These are phyloP conservation scores for Alnus glutinosa DNA, from an alignment of 306 rosid genomes.

Conservation along the genomic window DNA sequence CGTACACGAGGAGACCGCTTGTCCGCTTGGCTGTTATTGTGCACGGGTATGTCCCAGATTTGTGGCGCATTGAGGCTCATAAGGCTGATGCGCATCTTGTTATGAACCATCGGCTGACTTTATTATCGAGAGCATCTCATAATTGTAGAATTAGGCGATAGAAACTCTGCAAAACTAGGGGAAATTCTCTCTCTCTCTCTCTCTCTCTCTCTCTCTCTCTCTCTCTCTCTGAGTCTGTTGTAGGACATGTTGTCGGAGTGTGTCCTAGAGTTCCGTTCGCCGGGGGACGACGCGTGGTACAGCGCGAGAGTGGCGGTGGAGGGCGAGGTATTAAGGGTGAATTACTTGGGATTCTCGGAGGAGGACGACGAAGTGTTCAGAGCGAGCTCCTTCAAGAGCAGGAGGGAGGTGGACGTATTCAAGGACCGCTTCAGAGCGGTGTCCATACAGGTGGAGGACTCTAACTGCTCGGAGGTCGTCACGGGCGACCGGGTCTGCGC, in stretches of 20 bases:
- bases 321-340: slow-evolving; percentile 33
- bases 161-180: too few species aligned
- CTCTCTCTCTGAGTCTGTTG: neutral
- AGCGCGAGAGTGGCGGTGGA: slow-evolving; percentile 15
- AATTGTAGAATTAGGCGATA: too few species aligned
- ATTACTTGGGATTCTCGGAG: slow-evolving; percentile 23
- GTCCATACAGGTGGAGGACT: slow-evolving; percentile 49
- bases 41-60: too few species aligned
- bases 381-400: slow-evolving; percentile 15
- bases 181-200: neutral
- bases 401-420: slow-evolving; percentile 29
- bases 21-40: too few species aligned
- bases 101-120: too few species aligned
- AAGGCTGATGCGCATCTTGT: too few species aligned
- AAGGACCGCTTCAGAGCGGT: slow-evolving; percentile 34
- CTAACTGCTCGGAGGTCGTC: slow-evolving; percentile 28
- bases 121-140: too few species aligned
- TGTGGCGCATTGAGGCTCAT: too few species aligned
- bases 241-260: neutral
- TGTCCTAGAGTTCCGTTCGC: slow-evolving; percentile 34
- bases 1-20: too few species aligned
- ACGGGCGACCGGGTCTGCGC: slow-evolving; percentile 38
- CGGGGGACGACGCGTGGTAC: slow-evolving; percentile 50
- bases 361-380: slow-evolving; percentile 16
- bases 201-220: neutral